Base-by-base conservation (phyloP, 2,329 filamentous ascomycete species). In the Pseudogymnoascus sp. region DNA sequence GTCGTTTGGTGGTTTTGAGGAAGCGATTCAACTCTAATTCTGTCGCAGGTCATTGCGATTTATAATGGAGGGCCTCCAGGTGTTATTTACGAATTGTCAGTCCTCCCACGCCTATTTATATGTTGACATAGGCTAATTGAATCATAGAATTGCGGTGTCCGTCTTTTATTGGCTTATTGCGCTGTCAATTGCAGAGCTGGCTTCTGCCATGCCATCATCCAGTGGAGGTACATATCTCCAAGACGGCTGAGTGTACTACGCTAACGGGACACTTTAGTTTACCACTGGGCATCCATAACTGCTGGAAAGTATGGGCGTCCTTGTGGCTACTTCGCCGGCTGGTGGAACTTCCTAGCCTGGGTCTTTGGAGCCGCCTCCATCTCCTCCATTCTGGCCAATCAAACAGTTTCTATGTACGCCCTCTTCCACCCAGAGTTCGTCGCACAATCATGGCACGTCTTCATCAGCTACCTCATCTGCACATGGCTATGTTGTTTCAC, bases 241-340 rank as follows among this genome's bases (percentile, higher is more conserved):
- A 31, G 4, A n/a, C 35, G 1, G 11, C 8, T 14, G 53, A 16
- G 12, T 61, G 64, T 35, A 62, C 37, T 26, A 26, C 24, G 12
- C 59, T 60, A 26, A 19, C 41, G 66, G 43, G 6, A 11, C 10
- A n/a, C 16, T 35, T 53, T 8, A 56, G 46, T 86, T 4, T 87
- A 87, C 64, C 84, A 86, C 68, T 86, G 82, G 82, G 84, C 84
- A 2, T 80, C 82, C 12, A 77, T 86, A 7, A 85, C 83, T 2
- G 81, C 82, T 0, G 84, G 84, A 62, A 63, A 63, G 40, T 63
- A 63, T 60, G 61, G 61, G 8, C 71, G 75, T 22, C 65, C 75
- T 4, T 68, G 75, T 28, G 77, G 77, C 4, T 81, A 74, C 66
- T 80, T 78, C 64, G 79, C 78, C 14, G 79, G 76, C 56, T 78